phyloP scores from a whole-genome alignment of 495 filamentous ascomycete genomes.

The Xylaria flabelliformis region DNA sequence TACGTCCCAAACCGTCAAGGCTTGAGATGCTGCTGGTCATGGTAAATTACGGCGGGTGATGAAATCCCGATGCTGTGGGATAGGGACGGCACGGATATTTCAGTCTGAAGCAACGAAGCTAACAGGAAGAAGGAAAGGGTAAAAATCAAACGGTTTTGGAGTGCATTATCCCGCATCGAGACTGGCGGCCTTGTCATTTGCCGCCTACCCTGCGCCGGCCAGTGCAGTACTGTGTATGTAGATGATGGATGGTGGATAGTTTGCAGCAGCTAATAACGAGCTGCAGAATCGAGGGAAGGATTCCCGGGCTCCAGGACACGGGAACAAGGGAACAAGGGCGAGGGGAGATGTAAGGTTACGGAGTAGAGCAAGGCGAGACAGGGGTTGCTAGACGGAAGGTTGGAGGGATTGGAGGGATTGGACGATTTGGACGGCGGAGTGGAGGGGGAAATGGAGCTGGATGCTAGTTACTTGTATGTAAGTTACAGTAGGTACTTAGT shows the following conservation, averaged over 20 bases:
- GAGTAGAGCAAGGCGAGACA: slow-evolving; percentile 24
- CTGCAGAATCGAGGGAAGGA: slow-evolving; percentile 18
- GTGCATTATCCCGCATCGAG: slow-evolving; percentile 31
- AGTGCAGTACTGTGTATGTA: not conserved
- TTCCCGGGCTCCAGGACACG: slow-evolving; percentile 23
- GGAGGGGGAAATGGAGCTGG: slow-evolving; percentile 16
- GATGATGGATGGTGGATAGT: not conserved
- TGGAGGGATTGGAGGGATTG: slow-evolving; percentile 2
- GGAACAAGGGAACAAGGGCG: slow-evolving; percentile 14
- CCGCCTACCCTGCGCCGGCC: not conserved
- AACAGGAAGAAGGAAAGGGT: slow-evolving; percentile 36
- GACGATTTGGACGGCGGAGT: not conserved
- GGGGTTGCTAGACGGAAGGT: slow-evolving; percentile 19
- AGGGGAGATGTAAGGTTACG: slow-evolving; percentile 7
- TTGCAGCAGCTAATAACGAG: slow-evolving; percentile 25
- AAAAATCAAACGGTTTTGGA: slow-evolving; percentile 38
- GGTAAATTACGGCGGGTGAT: slow-evolving; percentile 15
- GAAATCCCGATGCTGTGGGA: slow-evolving; percentile 36
- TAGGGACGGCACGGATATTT: slow-evolving; percentile 43
- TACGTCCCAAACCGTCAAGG: not conserved
- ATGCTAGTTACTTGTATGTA: not conserved
- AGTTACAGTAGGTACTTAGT: not conserved
- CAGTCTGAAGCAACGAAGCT: slow-evolving; percentile 28
- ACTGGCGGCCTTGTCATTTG: slow-evolving; percentile 9
- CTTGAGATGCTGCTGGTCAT: not conserved